Evolutionary conservation across 352 stramenopile species (phyloP), one percentile per base, ranked within the genome.

Genomic region (Globisporangium spiculum): DNA sequence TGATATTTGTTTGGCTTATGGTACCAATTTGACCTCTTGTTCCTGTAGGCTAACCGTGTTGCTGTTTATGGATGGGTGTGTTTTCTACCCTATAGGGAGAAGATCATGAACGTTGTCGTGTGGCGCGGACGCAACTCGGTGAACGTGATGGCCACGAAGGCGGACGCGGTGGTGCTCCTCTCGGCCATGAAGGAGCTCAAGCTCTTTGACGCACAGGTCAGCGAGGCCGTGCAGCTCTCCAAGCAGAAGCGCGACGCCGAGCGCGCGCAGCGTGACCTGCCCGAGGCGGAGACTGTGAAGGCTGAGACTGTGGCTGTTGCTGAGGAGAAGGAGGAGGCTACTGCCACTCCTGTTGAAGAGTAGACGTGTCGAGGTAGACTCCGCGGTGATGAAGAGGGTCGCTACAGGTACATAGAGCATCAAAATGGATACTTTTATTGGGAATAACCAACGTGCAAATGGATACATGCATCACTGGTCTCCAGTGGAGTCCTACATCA

Each of bases 81-180:
- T 56, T 8, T 77, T 58, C n/a, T 62, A 50, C 58, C 16, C 38
- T 46, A 68, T 69, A 94, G 87, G 68, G 84, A 89, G 44, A 84
- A 83, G 68, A 80, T 95, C 65, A 83, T 96, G 74, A 93, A 95
- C 72, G 38, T 96, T 12, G 89, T 94, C 14, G 75, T 94, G 22
- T 96, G 89, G 89, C 86, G 89, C 63, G 89, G 89, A 24, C 86
- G 86, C 46, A 94, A 93, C 74, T 94, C 89, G 63, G 79, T 92
- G 68, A 96, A 92, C 69, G 78, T 92, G 62, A 96, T 96, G 89
- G 80, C 87, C 50, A 81, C 84, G 50, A 96, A 95, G 75, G 75
- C 85, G 27, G 89, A 96, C 75, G 76, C 87, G 9, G 76, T 81
- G 14, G 85, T 91, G 44, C 79, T 96, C 46, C 66, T 89, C 30